These are phyloP conservation scores for Alternaria incomplexa DNA, from an alignment of 2,329 filamentous ascomycete species.

Conservation along the genomic window DNA sequence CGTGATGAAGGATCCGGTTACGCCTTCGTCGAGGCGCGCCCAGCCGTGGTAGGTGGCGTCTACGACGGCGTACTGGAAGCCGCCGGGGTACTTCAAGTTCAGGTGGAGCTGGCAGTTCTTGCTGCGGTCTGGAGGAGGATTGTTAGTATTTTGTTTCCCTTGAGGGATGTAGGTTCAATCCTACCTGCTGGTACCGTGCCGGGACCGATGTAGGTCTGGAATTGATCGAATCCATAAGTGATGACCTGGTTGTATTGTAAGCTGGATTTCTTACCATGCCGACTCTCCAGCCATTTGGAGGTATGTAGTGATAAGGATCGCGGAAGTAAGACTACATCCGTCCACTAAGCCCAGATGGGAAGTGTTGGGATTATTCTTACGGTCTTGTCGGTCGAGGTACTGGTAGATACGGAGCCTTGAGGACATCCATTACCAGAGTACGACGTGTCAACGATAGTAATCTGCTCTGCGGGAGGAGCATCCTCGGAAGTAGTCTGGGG, in stretches of 20 bases:
- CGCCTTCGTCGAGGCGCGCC: constrained; percentile 41
- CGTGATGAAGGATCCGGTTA: constrained; percentile 44
- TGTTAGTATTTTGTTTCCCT: not conserved
- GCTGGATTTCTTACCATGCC: constrained; percentile 1
- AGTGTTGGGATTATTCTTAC: constrained; percentile 20
- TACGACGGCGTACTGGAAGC: constrained; percentile 48
- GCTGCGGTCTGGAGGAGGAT: constrained; percentile 32
- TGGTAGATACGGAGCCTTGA: constrained; percentile 43
- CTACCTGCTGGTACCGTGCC: constrained; percentile 15
- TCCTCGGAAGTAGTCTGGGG: constrained; percentile 18
- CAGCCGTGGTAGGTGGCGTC: constrained; percentile 47
- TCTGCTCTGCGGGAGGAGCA: constrained; percentile 29
- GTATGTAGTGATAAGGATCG: not conserved
- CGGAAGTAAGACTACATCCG: not conserved
- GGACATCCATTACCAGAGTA: constrained; percentile 46
- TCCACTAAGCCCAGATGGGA: not conserved
- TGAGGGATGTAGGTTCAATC: not conserved
- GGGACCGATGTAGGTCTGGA: constrained; percentile 46
- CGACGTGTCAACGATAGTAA: constrained; percentile 37
- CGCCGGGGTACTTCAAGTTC: constrained; percentile 45
- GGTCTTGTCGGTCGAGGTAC: constrained; percentile 41
- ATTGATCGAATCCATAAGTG: constrained; percentile 43
- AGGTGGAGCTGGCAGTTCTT: constrained; percentile 49
- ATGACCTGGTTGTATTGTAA: constrained; percentile 28
- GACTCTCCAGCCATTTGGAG: not conserved